Evolutionary conservation across 305 asterid genomes (phyloP).

Genomic region (Solanum chacoense): DNA sequence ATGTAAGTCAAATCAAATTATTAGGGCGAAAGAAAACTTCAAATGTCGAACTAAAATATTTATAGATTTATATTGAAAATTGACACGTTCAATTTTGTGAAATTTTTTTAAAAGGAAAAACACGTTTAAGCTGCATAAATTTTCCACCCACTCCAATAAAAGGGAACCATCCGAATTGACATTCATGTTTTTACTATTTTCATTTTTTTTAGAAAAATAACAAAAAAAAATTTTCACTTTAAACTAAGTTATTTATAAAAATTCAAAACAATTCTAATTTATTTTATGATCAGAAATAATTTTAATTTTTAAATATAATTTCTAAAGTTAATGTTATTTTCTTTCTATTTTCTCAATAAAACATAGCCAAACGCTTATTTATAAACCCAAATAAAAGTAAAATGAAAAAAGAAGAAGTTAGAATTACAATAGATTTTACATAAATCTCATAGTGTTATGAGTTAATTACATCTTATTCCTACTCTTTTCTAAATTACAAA

Average conservation of each 20-base stretch:
- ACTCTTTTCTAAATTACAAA: too few relatives aligned
- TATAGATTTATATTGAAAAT: background rate
- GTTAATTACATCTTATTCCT: too few relatives aligned
- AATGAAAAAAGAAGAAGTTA: too few relatives aligned
- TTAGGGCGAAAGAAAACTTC: background rate
- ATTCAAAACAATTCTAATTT: background rate
- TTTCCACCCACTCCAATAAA: background rate
- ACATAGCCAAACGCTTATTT: background rate
- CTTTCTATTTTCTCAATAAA: too few relatives aligned
- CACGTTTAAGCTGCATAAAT: background rate
- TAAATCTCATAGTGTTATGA: too few relatives aligned
- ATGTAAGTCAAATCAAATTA: background rate
- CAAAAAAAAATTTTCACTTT: background rate
- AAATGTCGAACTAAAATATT: background rate
- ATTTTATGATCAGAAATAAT: background rate
- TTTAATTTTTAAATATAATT: too few relatives aligned
- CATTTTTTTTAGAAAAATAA: too few relatives aligned
- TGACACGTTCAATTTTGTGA: background rate
- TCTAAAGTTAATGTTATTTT: background rate
- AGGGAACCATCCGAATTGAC: background rate
- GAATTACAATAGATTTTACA: too few relatives aligned
- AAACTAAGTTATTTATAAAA: too few relatives aligned
- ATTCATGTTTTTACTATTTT: background rate
- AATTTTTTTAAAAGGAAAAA: background rate
- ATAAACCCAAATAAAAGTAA: too few relatives aligned